phyloP scores from a whole-genome alignment of 805 yeast species.

The Groenewaldozyma salmanticensis region DNA sequence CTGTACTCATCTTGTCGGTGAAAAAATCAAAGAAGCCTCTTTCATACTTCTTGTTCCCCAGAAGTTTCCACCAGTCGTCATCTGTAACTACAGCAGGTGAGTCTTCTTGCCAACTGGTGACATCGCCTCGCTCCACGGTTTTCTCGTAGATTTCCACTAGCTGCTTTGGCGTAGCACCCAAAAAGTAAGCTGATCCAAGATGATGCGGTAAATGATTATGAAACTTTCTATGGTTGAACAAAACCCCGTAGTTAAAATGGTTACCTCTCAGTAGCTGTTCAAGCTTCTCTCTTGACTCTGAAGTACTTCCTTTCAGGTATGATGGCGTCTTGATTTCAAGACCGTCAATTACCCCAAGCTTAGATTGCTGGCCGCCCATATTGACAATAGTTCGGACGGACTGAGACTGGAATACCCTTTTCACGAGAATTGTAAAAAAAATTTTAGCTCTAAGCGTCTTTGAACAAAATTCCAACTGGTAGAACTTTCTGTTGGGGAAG shows the following conservation, averaged over 20 bases:
- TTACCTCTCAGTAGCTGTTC: constrained; percentile 25
- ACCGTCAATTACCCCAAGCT: constrained; percentile 13
- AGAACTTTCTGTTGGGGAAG: no score
- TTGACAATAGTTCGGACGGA: neutral
- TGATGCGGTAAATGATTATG: constrained; percentile 27
- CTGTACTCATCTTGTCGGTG: constrained; percentile 28
- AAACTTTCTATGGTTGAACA: constrained; percentile 20
- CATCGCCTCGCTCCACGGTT: constrained; percentile 13
- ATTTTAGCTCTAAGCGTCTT: no score
- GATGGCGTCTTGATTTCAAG: constrained; percentile 11
- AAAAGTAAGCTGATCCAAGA: constrained; percentile 27
- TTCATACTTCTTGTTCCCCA: constrained; percentile 26
- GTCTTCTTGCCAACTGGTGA: constrained; percentile 30
- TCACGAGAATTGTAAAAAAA: no score
- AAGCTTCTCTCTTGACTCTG: constrained; percentile 17
- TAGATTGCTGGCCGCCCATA: neutral
- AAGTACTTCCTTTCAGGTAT: constrained; percentile 9
- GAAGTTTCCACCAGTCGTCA: constrained; percentile 24
- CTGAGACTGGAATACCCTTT: no score
- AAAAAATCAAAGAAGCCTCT: constrained; percentile 31
- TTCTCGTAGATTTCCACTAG: constrained; percentile 24
- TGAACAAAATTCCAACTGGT: no score
- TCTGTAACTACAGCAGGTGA: constrained; percentile 30
- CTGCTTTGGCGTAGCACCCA: constrained; percentile 28
- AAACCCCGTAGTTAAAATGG: constrained; percentile 22